Conservation (phyloP, 169 alveolate genomes). For the Eimeria acervulina region DNA sequence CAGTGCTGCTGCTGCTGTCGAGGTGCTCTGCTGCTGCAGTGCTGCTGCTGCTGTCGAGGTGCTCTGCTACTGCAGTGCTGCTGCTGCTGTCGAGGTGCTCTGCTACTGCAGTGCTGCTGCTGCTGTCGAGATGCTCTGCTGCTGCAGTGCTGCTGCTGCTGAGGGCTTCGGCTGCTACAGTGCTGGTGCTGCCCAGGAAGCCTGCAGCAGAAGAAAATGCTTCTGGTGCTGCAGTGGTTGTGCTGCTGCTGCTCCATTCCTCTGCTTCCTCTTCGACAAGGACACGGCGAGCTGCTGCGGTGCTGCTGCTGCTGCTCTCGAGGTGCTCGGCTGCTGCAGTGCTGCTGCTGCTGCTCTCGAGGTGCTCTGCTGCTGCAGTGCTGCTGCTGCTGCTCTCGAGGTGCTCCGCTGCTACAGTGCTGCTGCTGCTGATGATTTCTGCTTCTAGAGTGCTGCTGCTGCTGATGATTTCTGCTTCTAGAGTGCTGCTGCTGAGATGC, state of each 20-base stretch:
- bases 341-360: slow-evolving; percentile 28
- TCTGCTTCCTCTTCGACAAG: background rate
- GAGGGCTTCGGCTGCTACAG: background rate
- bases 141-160: slow-evolving; percentile 26
- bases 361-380: background rate
- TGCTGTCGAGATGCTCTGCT: background rate
- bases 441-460: slow-evolving; percentile 17
- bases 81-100: background rate
- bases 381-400: slow-evolving; percentile 47
- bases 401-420: background rate
- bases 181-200: slow-evolving; percentile 1
- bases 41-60: background rate
- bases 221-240: slow-evolving; percentile 12
- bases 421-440: slow-evolving; percentile 26
- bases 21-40: background rate
- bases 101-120: slow-evolving; percentile 9
- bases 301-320: slow-evolving; percentile 42
- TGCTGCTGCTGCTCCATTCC: slow-evolving; percentile 18
- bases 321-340: background rate
- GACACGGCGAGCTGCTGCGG: background rate
- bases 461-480: background rate
- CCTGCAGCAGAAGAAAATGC: background rate
- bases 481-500: slow-evolving; percentile 20
- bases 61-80: background rate
- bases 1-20: slow-evolving; percentile 38